These are phyloP conservation scores for Polytrichum formosum DNA, from an alignment of 225 moss, liverwort and hornwort genomes.

Conservation along the genomic window DNA sequence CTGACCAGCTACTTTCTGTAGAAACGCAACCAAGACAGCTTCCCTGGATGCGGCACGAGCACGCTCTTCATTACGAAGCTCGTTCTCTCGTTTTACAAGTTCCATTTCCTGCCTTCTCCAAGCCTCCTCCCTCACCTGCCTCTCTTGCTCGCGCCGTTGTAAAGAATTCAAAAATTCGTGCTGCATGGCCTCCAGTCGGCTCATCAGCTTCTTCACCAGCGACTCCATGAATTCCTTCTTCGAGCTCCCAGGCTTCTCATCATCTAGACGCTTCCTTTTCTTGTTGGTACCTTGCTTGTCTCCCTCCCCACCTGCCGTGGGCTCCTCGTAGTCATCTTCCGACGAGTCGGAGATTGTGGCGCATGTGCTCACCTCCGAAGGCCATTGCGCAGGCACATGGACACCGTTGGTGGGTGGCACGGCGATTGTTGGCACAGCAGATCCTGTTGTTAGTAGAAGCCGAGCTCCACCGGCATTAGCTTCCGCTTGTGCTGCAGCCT, in stretches of 20 bases:
- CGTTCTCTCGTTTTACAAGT: slow-evolving; percentile 74
- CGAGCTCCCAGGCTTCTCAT: slow-evolving; percentile 31
- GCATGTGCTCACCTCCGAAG: slow-evolving; percentile 81
- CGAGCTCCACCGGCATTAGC: too few species aligned
- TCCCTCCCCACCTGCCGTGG: slow-evolving; percentile 58
- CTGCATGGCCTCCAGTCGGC: slow-evolving; percentile 96
- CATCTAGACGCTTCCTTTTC: slow-evolving; percentile 76
- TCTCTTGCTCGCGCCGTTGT: slow-evolving; percentile 91
- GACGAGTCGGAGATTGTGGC: slow-evolving; percentile 84
- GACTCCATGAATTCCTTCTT: slow-evolving; percentile 66
- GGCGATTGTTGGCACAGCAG: slow-evolving; percentile 28
- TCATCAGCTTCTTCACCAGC: slow-evolving; percentile 77
- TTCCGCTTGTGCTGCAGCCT: slow-evolving; percentile 37
- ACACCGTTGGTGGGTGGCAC: slow-evolving; percentile 42
- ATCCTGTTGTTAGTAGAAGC: slow-evolving; percentile 18
- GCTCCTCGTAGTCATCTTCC: slow-evolving; percentile 93
- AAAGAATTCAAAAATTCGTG: slow-evolving; percentile 82
- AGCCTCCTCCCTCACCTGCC: slow-evolving; percentile 72
- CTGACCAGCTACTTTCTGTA: slow-evolving; percentile 90
- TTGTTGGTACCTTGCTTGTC: slow-evolving; percentile 67
- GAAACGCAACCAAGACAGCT: slow-evolving; percentile 85
- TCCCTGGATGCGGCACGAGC: slow-evolving; percentile 77
- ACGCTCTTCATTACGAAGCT: slow-evolving; percentile 83
- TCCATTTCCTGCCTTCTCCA: slow-evolving; percentile 92
- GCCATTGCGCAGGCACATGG: slow-evolving; percentile 64